Base-by-base conservation (phyloP, 2,329 filamentous ascomycete genomes). In the Cyclaneusma minus region DNA sequence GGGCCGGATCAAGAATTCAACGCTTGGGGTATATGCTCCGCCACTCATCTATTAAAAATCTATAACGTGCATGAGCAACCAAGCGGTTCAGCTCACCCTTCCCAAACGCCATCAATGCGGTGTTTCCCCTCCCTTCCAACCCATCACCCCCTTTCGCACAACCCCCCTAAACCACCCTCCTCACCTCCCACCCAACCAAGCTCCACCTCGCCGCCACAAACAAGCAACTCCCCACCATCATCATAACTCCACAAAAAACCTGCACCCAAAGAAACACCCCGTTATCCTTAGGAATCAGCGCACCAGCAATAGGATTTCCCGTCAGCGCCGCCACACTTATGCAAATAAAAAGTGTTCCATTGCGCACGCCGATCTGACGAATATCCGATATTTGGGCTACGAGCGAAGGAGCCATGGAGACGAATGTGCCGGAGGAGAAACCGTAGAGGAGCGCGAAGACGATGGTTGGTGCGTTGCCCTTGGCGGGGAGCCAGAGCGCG, bases 311-410 rank as follows among this genome's bases (percentile, higher is more conserved):
- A 1, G 77, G 77, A 23, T 61, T 68, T 1, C 75, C 72, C 0
- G 68, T 69, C 26, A 85, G 51, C 2, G 69, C 72, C 4, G 70
- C 75, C 16, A 83, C 51, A 2, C 68, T 61, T 29, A 71, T 57
- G 24, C 72, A 45, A 10, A 67, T 62, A 43, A 77, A 79, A 14
- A 68, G 58, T 0, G 64, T 61, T 1, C 80, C 80, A 3, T 63
- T 70, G 5, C 78, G 59, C 2, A 73, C 63, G 9, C 79, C 80
- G 17, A 84, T 72, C 44, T 80, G 62, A 12, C 66, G 57, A 19
- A 81, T 63, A 23, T 79, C 72, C 2, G 67, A 72, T 34, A 83
- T 76, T 40, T 83, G 74, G 2, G 73, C 74, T 13, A 84, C 55
- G 9, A 78, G 53, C 0, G 73, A 62, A 0, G 77, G 71, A 0